Conservation (phyloP, 129 eudicot species). For the Artemisia annua region DNA sequence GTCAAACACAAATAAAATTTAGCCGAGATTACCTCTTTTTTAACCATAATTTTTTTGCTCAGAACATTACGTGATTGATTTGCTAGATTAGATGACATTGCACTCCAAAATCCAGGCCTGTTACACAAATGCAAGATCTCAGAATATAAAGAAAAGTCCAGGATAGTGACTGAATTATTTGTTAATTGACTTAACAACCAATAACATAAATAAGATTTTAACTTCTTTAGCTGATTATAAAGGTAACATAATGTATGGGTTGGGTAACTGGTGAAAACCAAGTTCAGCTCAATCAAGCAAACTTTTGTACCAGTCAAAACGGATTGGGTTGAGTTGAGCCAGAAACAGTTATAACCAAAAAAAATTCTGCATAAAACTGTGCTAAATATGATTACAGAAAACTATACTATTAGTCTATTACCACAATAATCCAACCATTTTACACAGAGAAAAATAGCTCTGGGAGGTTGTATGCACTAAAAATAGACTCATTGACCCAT, state of each 20-base stretch:
- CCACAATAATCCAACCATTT: not conserved
- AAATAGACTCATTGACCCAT: not conserved
- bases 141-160: not conserved
- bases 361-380: not conserved
- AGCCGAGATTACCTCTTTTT: slow-evolving; percentile 51
- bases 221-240: not conserved
- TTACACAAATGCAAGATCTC: slow-evolving; percentile 25
- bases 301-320: not conserved
- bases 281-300: not conserved
- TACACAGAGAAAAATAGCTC: not conserved
- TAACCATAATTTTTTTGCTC: slow-evolving; percentile 94
- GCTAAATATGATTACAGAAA: not conserved
- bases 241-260: not conserved
- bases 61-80: slow-evolving; percentile 95
- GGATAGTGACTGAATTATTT: not conserved
- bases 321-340: not conserved
- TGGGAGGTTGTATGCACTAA: not conserved
- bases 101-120: slow-evolving; percentile 98
- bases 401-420: not conserved
- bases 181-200: no score
- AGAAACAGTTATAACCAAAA: not conserved
- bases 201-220: no score
- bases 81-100: slow-evolving; percentile 96
- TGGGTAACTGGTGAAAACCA: not conserved
- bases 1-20: not conserved